Conservation (phyloP, 2,329 filamentous ascomycete species). For the Akanthomyces uredinophilus region DNA sequence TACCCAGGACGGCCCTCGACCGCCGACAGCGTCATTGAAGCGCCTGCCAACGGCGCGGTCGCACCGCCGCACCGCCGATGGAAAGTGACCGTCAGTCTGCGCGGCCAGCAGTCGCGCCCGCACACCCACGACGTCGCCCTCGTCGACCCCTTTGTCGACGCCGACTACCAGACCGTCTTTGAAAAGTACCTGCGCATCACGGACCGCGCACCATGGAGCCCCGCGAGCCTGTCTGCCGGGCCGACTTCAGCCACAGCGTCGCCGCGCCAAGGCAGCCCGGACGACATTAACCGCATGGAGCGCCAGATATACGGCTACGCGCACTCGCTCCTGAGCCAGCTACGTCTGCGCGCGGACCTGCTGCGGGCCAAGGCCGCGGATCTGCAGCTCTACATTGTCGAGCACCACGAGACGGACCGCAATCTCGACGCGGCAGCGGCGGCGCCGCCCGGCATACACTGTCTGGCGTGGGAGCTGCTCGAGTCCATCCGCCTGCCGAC, state of each 20-base stretch:
- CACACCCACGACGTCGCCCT: constrained; percentile 15
- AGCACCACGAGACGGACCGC: constrained; percentile 20
- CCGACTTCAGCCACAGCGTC: background rate
- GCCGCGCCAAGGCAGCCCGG: background rate
- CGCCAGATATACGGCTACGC: constrained; percentile 21
- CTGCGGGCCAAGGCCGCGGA: constrained; percentile 16
- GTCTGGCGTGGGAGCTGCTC: constrained; percentile 26
- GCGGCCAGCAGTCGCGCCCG: constrained; percentile 12
- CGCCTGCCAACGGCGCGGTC: background rate
- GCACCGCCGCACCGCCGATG: constrained; percentile 18
- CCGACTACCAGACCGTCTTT: constrained; percentile 23
- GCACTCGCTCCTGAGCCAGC: constrained; percentile 19
- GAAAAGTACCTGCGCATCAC: constrained; percentile 24
- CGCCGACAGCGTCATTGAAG: background rate
- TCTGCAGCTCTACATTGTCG: constrained; percentile 23
- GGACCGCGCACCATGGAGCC: constrained; percentile 21
- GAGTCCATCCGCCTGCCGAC: constrained; percentile 18
- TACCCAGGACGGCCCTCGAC: background rate
- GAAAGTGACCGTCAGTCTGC: constrained; percentile 21
- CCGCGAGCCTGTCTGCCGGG: constrained; percentile 16
- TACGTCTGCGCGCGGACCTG: constrained; percentile 16
- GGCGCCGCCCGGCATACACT: constrained; percentile 20
- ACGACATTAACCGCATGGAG: constrained; percentile 18
- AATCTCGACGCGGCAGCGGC: background rate
- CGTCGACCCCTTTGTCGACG: constrained; percentile 22